Conservation (phyloP, 129 eudicot genomes). For the Calendula officinalis region DNA sequence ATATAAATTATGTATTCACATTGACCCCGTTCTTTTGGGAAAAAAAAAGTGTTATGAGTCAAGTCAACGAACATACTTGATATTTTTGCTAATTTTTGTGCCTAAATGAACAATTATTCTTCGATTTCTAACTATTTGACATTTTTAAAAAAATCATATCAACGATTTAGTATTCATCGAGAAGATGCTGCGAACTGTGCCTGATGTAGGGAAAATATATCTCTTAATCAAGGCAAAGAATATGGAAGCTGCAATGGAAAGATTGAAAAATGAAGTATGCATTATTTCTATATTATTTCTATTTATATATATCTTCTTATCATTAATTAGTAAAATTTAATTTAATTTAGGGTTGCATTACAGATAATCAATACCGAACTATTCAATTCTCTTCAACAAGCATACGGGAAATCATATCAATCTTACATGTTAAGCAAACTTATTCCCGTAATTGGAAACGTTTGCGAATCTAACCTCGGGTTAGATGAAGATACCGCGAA, state of each 20-base stretch:
- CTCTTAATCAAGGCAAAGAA: constrained; percentile 88
- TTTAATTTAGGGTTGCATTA: constrained; percentile 27
- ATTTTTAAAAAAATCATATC: background rate
- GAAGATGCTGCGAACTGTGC: constrained; percentile 81
- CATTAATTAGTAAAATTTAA: constrained; percentile 24
- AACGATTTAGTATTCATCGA: constrained; percentile 68
- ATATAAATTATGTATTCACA: background rate
- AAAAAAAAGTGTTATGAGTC: no score
- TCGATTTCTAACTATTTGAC: constrained; percentile 10
- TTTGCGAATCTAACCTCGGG: constrained; percentile 81
- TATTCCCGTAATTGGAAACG: constrained; percentile 86
- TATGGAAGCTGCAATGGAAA: constrained; percentile 61
- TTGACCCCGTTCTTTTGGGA: no score
- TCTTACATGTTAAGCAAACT: constrained; percentile 87
- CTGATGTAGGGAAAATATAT: constrained; percentile 82
- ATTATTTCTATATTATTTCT: background rate
- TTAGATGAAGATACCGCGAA: constrained; percentile 52
- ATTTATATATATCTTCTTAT: background rate
- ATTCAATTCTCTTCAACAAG: constrained; percentile 76
- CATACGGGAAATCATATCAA: constrained; percentile 74
- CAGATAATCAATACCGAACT: constrained; percentile 80
- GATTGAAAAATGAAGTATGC: constrained; percentile 81
- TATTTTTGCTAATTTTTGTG: background rate
- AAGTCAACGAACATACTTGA: no score
- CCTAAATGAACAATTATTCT: constrained; percentile 13